These are phyloP conservation scores for Tylopilus plumbeoviolaceoides DNA, from an alignment of 768 basidiomycete species.

Conservation along the genomic window DNA sequence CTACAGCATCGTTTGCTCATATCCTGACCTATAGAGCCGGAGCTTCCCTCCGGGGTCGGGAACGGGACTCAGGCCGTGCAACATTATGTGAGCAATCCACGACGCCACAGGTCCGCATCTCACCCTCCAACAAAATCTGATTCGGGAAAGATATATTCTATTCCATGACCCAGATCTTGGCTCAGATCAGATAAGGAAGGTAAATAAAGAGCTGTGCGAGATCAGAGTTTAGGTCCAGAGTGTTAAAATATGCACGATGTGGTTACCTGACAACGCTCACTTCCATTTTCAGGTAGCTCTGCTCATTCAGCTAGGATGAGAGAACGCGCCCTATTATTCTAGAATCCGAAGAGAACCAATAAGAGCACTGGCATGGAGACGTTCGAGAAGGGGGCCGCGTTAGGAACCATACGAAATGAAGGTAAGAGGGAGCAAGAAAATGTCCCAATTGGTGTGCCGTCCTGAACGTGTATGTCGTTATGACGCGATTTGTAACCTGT, in stretches of 20 bases:
- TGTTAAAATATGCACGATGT: not conserved
- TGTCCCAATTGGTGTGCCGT: slow-evolving; percentile 1
- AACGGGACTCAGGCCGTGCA: slow-evolving; percentile 1
- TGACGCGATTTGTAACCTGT: slow-evolving; percentile 14
- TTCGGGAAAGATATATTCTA: not conserved
- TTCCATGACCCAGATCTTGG: not conserved
- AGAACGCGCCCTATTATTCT: slow-evolving; percentile 6
- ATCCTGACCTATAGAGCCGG: not conserved
- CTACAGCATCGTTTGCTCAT: not conserved
- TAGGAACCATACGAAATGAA: slow-evolving; percentile 7
- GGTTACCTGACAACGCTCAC: slow-evolving; percentile 2
- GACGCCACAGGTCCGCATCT: slow-evolving; percentile 22
- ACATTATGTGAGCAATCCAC: slow-evolving; percentile 10
- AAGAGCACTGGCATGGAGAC: slow-evolving; percentile 3
- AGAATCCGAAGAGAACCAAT: too few species aligned
- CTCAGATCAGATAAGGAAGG: not conserved
- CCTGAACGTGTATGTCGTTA: slow-evolving; percentile 15
- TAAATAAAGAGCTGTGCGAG: not conserved
- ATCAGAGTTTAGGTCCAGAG: slow-evolving; percentile 8
- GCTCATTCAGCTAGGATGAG: slow-evolving; percentile 3
- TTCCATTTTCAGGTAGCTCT: slow-evolving; percentile 21
- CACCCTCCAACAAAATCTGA: not conserved
- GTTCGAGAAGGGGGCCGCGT: slow-evolving; percentile 13
- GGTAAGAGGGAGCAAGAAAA: not conserved
- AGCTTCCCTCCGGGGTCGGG: not conserved